Base-by-base conservation (phyloP, 495 filamentous ascomycete species). In the Trichoderma erinaceum region DNA sequence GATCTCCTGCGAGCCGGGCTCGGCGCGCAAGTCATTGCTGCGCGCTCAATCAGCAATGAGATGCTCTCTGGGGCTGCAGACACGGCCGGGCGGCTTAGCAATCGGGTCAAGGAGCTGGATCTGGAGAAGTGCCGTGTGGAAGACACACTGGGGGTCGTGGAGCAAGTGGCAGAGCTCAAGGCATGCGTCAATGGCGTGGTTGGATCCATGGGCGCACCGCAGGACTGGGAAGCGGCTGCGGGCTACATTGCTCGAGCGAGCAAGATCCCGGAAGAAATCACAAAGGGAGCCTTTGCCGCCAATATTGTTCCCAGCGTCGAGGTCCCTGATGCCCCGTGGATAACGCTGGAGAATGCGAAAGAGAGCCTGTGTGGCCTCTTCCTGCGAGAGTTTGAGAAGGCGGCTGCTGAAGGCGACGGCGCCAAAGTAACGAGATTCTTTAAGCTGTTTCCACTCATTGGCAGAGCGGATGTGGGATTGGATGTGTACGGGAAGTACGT, bases 221-320 rank as follows among this genome's bases (percentile, higher is more conserved):
- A 99, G 77, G 96, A 98, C 78, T 99, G 96, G 96, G 95, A 99
- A 79, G 94, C 89, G 0, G 95, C 95, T 4, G 95, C 95, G 48
- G 89, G 85, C 43, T 98, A 97, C 76, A 83, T 98, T 52, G 86
- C 88, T 65, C 88, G 95, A 13, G 92, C 96, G 5, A 84, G 86
- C 52, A 86, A 89, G 70, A 89, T 99, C 50, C 93, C 95, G 0
- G 78, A 85, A 21, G 83, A 89, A 0, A 93, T 97, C 69, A 81
- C 93, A 58, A 81, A 89, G 66, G 90, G 96, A 2, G 84, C 86
- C n/a, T 99, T 98, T 74, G 95, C 95, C 1, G 91, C 92, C 46
- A 86, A 90, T 69, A 93, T 96, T 76, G 96, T 99, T 18, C 94
- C 95, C 1, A 97, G 90, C 7, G 92, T 96, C 2, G 95, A 99